A percentile compares a stretch with the other conserved stretches of the same genome.
phyloP scores from a whole-genome alignment of 306 rosid genomes.

The Rubus parviflorus region DNA sequence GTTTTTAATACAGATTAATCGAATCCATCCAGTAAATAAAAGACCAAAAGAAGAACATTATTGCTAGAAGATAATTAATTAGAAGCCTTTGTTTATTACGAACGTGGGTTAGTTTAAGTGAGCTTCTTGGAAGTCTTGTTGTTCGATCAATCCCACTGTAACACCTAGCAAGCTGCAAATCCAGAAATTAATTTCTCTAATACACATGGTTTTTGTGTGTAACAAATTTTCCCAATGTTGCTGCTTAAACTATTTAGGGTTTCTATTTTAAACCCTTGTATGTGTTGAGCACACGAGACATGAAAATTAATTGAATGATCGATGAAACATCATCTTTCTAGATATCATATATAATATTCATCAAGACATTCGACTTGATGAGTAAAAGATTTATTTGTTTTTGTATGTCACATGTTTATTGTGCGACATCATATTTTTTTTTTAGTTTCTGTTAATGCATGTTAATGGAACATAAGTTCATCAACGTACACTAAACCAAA shows the following conservation, averaged over 20 bases:
- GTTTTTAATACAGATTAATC: background rate
- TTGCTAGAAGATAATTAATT: background rate
- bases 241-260: background rate
- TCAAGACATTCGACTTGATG: background rate
- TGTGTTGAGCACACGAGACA: background rate
- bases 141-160: background rate
- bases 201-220: slow-evolving; percentile 8
- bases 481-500: too few species aligned
- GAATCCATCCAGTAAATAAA: background rate
- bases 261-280: background rate
- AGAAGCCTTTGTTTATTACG: background rate
- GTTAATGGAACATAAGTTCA: background rate
- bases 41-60: background rate
- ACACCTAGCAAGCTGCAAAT: background rate
- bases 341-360: background rate
- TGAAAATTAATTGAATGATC: background rate
- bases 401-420: background rate
- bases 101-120: slow-evolving; percentile 7
- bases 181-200: background rate
- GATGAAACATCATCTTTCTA: background rate
- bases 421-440: background rate
- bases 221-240: background rate
- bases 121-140: background rate
- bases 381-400: background rate
- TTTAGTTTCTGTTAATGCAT: background rate